Evolutionary conservation across 306 rosid genomes (phyloP), one percentile per base, ranked within the genome.

Genomic region (Prunus mira): DNA sequence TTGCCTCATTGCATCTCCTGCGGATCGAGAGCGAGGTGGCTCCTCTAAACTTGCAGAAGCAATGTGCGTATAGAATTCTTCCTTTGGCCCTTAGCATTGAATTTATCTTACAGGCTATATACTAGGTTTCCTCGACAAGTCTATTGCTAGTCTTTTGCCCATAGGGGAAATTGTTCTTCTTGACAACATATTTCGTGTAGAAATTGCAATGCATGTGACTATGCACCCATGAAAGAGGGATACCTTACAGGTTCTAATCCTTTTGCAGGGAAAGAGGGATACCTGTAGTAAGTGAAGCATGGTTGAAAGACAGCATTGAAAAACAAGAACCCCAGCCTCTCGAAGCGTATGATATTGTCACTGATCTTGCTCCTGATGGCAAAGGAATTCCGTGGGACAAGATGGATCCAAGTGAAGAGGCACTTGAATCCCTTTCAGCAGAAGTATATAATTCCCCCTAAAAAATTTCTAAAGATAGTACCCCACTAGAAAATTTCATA

Each of bases 361-460:
- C 88, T 65, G 93, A 95, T 85, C 91, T 95, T 71, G 82, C 91
- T 49, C 92, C 84, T 22, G 91, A 74, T 3, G 90, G 96, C 15
- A 90, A 76, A 82, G 95, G 95, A 78, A 87, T 90, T 49, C 91
- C 98, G 5, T 85, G 96, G 97, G 91, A 90, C 65, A 90, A 92
- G 79, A 93, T 81, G 79, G 92, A 89, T 82, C 92, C 97, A 66
- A 85, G 81, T 20, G 96, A 86, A 65, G 96, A 90, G 76, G 91
- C 96, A 18, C 81, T 94, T 65, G 92, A 92, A 74, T 90, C 95
- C 28, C 80, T 90, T 41, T 78, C 92, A 51, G 82, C 91, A 38
- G 88, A 94, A 78, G 98, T 90, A 90, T 46, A 58, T 32, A 10
- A 32, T 77, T 75, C 50, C 46, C 19, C 54, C 65, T 12, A 27